Conservation (phyloP, 257 asterid genomes). For the Vinca minor region DNA sequence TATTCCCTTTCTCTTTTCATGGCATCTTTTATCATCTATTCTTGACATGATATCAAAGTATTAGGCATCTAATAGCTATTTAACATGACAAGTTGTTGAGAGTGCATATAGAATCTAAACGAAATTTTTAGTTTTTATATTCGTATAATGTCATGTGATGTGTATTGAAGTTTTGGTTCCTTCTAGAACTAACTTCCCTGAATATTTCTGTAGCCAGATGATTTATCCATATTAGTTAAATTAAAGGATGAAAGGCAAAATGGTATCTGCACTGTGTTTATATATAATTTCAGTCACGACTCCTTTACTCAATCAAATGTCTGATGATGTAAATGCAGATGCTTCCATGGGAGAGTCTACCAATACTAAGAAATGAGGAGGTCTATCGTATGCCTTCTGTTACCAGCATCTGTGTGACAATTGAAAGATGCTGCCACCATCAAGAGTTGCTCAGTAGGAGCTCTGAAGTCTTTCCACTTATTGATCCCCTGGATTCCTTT, state of each 20-base stretch:
- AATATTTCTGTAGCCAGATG: background rate
- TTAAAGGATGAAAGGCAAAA: background rate
- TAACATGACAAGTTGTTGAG: background rate
- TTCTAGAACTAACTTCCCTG: background rate
- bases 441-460: slow-evolving; percentile 26
- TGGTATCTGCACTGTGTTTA: too few species aligned
- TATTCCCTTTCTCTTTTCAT: background rate
- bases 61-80: too few species aligned
- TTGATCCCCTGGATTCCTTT: slow-evolving; percentile 87
- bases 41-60: background rate
- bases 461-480: slow-evolving; percentile 41
- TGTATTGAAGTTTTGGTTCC: background rate
- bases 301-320: background rate
- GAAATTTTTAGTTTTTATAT: background rate
- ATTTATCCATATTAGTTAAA: background rate
- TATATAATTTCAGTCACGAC: background rate
- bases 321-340: slow-evolving; percentile 39
- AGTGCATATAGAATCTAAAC: background rate
- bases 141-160: background rate
- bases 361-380: slow-evolving; percentile 71
- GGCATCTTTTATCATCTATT: background rate
- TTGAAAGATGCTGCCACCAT: slow-evolving; percentile 41
- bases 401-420: slow-evolving; percentile 58
- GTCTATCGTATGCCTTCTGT: slow-evolving; percentile 96
- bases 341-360: slow-evolving; percentile 97